phyloP scores from a whole-genome alignment of 208 protist genomes.

The Leishmania guyanensis region DNA sequence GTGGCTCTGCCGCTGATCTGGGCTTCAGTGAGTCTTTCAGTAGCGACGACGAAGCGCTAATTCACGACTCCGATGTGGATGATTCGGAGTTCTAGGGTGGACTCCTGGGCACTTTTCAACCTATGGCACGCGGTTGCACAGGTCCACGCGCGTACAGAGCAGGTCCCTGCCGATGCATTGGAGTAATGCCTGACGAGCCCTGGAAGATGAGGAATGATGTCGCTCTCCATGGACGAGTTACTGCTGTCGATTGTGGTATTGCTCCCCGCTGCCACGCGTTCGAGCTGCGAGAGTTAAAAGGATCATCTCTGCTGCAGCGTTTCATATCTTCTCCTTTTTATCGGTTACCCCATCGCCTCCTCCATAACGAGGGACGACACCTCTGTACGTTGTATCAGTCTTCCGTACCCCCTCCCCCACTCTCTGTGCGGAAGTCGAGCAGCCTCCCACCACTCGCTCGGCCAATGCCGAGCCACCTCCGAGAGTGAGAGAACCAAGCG shows the following conservation, averaged over 20 bases:
- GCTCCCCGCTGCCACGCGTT: background rate
- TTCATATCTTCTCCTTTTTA: background rate
- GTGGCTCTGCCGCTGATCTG: background rate
- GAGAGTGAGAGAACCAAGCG: background rate
- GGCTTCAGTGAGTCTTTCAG: constrained; percentile 22
- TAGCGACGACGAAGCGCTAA: constrained; percentile 39
- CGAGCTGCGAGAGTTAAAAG: background rate
- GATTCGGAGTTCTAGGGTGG: constrained; percentile 31
- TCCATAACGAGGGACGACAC: background rate
- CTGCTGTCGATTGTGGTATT: background rate
- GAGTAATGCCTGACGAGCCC: background rate
- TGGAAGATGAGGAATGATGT: background rate
- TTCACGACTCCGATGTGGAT: constrained; percentile 33
- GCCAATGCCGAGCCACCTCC: background rate
- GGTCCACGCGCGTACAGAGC: background rate
- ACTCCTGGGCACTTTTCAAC: background rate
- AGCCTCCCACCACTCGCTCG: background rate
- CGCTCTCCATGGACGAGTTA: background rate
- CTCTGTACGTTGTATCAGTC: background rate
- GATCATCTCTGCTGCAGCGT: background rate
- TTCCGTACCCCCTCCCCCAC: background rate
- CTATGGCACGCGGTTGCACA: background rate
- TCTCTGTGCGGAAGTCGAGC: background rate
- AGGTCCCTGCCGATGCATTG: background rate
- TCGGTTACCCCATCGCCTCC: background rate